Conservation (phyloP, 2,329 filamentous ascomycete species). For the Botrytis fabae region DNA sequence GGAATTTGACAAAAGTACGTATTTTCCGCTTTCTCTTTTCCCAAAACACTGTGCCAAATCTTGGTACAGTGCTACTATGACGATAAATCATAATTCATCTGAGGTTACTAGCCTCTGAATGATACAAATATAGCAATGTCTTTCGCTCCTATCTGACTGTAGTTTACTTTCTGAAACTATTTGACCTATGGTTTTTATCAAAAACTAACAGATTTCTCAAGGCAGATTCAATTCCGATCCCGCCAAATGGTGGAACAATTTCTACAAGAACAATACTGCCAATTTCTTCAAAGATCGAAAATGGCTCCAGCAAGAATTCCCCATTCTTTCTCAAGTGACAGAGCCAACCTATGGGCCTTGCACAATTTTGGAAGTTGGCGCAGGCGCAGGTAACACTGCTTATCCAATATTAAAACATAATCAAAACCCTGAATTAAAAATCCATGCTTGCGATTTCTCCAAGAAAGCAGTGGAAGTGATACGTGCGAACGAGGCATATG, state of each 20-base stretch:
- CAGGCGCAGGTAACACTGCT: conserved; percentile 93
- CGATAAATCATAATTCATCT: conserved; percentile 69
- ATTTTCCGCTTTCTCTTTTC: conserved; percentile 14
- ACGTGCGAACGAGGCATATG: conserved; percentile 74
- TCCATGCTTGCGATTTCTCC: conserved; percentile 96
- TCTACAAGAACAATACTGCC: conserved; percentile 95
- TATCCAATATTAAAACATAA: conserved; percentile 88
- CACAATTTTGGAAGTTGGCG: conserved; percentile 84
- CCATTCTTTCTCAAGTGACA: conserved; percentile 76
- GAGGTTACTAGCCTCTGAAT: conserved; percentile 57
- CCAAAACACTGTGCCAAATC: conserved; percentile 9
- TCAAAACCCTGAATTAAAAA: conserved; percentile 74
- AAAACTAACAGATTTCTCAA: conserved; percentile 48
- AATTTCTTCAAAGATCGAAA: conserved; percentile 99
- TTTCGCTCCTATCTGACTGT: conserved; percentile 74
- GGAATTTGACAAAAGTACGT: conserved; percentile 84
- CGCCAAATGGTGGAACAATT: conserved; percentile 96
- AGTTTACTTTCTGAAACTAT: conserved; percentile 28
- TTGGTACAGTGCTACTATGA: conserved; percentile 55
- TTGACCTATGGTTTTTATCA: conserved; percentile 21
- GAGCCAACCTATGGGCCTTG: conserved; percentile 66
- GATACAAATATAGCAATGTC: conserved; percentile 57
- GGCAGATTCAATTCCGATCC: conserved; percentile 85
- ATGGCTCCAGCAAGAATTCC: conserved; percentile 96
- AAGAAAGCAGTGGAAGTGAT: conserved; percentile 95